A percentile compares a stretch with the other conserved stretches of the same genome.
Conservation (phyloP, 768 basidiomycete species). For the Psilocybe azurescens region DNA sequence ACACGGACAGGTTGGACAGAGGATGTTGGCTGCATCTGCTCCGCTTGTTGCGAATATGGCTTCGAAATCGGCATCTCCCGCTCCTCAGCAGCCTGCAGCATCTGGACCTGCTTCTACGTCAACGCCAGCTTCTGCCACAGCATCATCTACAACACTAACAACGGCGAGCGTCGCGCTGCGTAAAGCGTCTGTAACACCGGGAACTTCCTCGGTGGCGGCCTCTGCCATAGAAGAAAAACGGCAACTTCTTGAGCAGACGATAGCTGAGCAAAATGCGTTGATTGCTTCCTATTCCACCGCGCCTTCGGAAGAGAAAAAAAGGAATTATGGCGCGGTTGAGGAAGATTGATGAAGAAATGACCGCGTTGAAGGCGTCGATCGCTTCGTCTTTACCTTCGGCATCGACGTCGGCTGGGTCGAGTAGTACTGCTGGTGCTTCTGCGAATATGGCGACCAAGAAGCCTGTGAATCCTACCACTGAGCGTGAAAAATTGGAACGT, state of each 20-base stretch:
- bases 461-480: slow-evolving; percentile 32
- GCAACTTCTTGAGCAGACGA: slow-evolving; percentile 78
- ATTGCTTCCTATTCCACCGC: slow-evolving; percentile 73
- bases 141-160: slow-evolving; percentile 14
- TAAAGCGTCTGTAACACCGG: slow-evolving; percentile 40
- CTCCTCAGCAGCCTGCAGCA: slow-evolving; percentile 21
- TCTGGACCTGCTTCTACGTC: slow-evolving; percentile 21
- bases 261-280: slow-evolving; percentile 87
- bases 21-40: slow-evolving; percentile 84
- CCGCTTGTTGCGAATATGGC: slow-evolving; percentile 71
- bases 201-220: slow-evolving; percentile 32
- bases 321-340: slow-evolving; percentile 76
- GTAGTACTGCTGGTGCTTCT: slow-evolving; percentile 28
- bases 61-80: slow-evolving; percentile 34
- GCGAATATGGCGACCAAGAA: slow-evolving; percentile 22
- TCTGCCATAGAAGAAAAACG: slow-evolving; percentile 74
- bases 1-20: slow-evolving; percentile 78
- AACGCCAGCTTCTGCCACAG: slow-evolving; percentile 12
- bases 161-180: slow-evolving; percentile 26
- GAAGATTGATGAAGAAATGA: slow-evolving; percentile 84
- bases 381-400: slow-evolving; percentile 29
- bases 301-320: slow-evolving; percentile 75
- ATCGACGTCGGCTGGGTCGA: slow-evolving; percentile 17
- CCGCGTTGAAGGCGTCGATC: slow-evolving; percentile 35
- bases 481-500: slow-evolving; percentile 60